Conservation (phyloP, 2,329 filamentous ascomycete species). For the Ciborinia camelliae region DNA sequence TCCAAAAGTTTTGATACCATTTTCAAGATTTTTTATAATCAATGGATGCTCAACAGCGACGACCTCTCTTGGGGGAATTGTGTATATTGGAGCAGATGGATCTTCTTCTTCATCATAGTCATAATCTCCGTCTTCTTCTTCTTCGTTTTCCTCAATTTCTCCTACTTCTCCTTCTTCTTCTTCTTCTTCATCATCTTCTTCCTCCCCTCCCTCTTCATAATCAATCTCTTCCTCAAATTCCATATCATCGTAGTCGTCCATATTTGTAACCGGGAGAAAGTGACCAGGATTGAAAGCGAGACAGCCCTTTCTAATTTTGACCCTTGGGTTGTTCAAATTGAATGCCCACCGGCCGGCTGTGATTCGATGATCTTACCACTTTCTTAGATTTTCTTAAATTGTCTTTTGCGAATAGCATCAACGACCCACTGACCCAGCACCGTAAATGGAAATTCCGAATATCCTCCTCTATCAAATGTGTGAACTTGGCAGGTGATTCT, state of each 20-base stretch:
- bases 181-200: background rate
- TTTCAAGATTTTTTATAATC: conserved; percentile 61
- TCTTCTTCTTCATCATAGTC: conserved; percentile 16
- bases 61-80: conserved; percentile 50
- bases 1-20: conserved; percentile 60
- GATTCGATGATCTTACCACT: background rate
- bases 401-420: background rate
- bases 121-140: conserved; percentile 2
- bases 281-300: conserved; percentile 2
- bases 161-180: conserved; percentile 3
- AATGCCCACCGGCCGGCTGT: no score
- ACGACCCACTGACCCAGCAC: background rate
- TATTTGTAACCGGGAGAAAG: background rate
- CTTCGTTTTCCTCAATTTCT: conserved; percentile 3
- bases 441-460: background rate
- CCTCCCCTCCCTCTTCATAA: background rate
- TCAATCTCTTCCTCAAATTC: conserved; percentile 6
- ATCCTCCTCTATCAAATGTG: background rate
- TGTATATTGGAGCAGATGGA: conserved; percentile 44
- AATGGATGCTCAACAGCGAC: conserved; percentile 65
- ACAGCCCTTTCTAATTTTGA: background rate
- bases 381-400: background rate
- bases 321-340: background rate
- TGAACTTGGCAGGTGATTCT: background rate
- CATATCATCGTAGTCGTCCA: conserved; percentile 10